These are phyloP conservation scores for Pythium brassicae DNA, from an alignment of 352 stramenopile genomes.

Conservation along the genomic window DNA sequence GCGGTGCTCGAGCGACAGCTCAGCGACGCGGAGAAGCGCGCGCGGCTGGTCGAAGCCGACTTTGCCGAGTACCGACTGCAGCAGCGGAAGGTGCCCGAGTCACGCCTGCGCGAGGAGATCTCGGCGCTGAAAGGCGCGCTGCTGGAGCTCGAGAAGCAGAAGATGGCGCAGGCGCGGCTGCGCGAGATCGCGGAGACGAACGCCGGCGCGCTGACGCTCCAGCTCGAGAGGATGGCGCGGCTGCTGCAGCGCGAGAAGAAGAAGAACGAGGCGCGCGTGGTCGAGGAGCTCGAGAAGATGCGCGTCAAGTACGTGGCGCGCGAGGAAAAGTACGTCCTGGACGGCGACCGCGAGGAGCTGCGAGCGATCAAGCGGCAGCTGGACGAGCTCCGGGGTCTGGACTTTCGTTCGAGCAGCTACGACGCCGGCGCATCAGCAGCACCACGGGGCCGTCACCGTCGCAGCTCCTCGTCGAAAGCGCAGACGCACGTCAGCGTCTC, in stretches of 20 bases:
- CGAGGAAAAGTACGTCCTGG: constrained; percentile 75
- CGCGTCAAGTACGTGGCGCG: constrained; percentile 75
- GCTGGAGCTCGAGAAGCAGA: constrained; percentile 59
- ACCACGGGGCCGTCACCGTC: not conserved
- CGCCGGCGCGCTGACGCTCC: constrained; percentile 32
- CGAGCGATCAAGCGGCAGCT: constrained; percentile 80
- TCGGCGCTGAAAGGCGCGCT: constrained; percentile 47
- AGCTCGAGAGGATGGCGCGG: constrained; percentile 55
- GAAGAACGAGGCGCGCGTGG: constrained; percentile 51
- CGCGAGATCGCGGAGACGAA: constrained; percentile 34
- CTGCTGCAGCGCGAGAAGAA: constrained; percentile 62
- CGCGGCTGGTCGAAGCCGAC: constrained; percentile 57
- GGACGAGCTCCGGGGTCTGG: constrained; percentile 59
- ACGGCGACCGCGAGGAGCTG: constrained; percentile 76
- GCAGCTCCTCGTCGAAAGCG: not conserved
- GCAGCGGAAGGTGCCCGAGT: constrained; percentile 70
- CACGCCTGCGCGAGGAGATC: constrained; percentile 69
- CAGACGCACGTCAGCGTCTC: not conserved
- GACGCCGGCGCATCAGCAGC: not conserved
- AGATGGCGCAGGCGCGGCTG: constrained; percentile 30
- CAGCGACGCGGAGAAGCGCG: constrained; percentile 34
- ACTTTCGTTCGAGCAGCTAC: constrained; percentile 10
- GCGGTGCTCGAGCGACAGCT: constrained; percentile 38
- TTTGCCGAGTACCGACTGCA: constrained; percentile 69
- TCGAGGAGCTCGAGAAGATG: constrained; percentile 76